Conservation (phyloP, 2,329 filamentous ascomycete species). For the Sporothrix protearum region DNA sequence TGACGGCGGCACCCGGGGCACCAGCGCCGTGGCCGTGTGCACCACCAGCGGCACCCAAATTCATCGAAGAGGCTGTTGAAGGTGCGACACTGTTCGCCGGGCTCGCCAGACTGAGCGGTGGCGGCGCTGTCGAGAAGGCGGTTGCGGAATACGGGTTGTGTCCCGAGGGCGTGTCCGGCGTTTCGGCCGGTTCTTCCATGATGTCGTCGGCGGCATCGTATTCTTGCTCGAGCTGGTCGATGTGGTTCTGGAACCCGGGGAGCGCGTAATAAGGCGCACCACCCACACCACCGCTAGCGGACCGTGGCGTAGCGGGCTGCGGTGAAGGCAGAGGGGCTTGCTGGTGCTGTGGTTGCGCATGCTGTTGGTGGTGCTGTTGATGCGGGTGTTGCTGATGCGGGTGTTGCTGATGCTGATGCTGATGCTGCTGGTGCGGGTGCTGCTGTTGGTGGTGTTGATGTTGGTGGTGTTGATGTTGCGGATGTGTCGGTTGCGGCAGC, state of each 20-base stretch:
- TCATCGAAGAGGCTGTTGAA: constrained; percentile 25
- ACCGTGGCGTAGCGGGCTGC: constrained; percentile 28
- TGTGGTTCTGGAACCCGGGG: constrained; percentile 82
- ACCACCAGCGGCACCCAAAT: constrained; percentile 5
- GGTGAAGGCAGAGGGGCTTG: constrained; percentile 30
- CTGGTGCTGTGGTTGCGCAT: constrained; percentile 5
- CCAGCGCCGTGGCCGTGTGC: not conserved
- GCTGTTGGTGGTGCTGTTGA: not conserved
- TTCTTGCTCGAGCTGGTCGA: constrained; percentile 95
- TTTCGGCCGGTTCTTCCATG: constrained; percentile 73
- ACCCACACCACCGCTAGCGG: constrained; percentile 37
- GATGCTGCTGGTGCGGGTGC: constrained; percentile 19
- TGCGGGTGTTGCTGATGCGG: constrained; percentile 26
- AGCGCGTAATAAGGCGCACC: constrained; percentile 69
- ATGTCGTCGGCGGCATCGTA: constrained; percentile 89
- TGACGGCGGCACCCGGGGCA: not conserved
- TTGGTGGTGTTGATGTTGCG: constrained; percentile 29
- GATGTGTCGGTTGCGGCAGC: constrained; percentile 22
- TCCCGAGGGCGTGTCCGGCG: constrained; percentile 57
- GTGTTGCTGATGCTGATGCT: constrained; percentile 40
- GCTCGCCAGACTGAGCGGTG: constrained; percentile 43
- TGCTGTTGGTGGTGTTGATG: constrained; percentile 22
- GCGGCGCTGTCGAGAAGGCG: constrained; percentile 48
- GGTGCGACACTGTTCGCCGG: constrained; percentile 29
- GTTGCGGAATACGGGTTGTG: constrained; percentile 62